Base-by-base conservation (phyloP, 2,329 filamentous ascomycete genomes). In the Byssochlamys sp. region DNA sequence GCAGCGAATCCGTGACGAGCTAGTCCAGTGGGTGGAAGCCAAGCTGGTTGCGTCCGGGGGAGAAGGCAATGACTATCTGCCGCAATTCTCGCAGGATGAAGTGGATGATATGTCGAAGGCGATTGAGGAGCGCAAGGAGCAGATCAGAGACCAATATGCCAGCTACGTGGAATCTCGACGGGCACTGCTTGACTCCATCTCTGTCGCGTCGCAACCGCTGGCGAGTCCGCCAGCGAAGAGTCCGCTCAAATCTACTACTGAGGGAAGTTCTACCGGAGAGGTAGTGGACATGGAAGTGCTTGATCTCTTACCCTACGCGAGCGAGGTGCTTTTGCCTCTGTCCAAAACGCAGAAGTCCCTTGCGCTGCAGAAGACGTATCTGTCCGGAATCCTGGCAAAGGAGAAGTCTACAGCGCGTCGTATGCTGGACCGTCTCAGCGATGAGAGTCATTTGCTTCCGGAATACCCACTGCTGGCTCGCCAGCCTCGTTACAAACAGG, bases 21-120 rank as follows among this genome's bases (percentile, higher is more conserved):
- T 81, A 50, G 73, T 80, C 4, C 69, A 74, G 51, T 81, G 79
- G 79, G 72, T 81, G 5, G 78, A 81, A 62, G 72, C 73, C 48
- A 78, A 79, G 50, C 62, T 81, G 52, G 70, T 75, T 19, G 76
- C 61, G 14, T 67, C 67, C 51, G 67, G 63, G 4, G 66, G 66
- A 54, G 63, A 63, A 4, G 71, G 73, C 26, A 67, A 68, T 35
- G 65, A 58, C 27, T 57, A 64, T 28, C 57, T 67, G 1, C 63
- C 67, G 26, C 66, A 70, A n/a, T 56, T 69, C 4, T 59, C 64
- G 10, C 55, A 66, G 4, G 64, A 70, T 51, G 69, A 69, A 55
- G 66, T 71, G 4, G 67, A 68, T 28, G 65, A 71, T 24, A 66
- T 66, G 4, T 63, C 64, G 19, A 63, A 59, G 14, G 58, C 66